These are phyloP conservation scores for Syncephalastrum monosporum DNA, from an alignment of 371 early-diverging fungal species.

Conservation along the genomic window DNA sequence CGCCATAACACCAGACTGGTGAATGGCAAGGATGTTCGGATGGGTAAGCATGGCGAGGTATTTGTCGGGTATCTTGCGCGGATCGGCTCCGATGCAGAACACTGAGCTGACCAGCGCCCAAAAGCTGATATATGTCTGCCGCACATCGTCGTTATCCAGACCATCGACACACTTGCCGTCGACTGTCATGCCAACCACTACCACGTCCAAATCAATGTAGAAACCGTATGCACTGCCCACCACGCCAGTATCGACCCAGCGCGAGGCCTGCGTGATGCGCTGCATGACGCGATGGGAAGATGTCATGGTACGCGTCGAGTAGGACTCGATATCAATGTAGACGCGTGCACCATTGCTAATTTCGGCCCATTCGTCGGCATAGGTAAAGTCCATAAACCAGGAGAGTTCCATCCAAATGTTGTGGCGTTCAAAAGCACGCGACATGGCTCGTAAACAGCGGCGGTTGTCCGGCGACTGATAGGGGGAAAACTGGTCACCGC, in stretches of 20 bases:
- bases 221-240: conserved; percentile 24
- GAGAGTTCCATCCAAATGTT: conserved; percentile 36
- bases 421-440: conserved; percentile 16
- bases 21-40: conserved; percentile 26
- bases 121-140: conserved; percentile 30
- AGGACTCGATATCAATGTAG: conserved; percentile 34
- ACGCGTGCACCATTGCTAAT: conserved; percentile 29
- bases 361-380: conserved; percentile 26
- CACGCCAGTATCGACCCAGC: conserved; percentile 19
- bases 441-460: conserved; percentile 21
- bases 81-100: conserved; percentile 36
- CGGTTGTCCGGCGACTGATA: conserved; percentile 30
- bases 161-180: conserved; percentile 34
- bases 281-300: conserved; percentile 28
- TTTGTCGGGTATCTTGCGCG: conserved; percentile 30
- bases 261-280: conserved; percentile 21
- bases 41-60: conserved; percentile 29
- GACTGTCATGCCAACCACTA: conserved; percentile 33
- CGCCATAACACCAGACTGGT: conserved; percentile 30
- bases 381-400: conserved; percentile 27
- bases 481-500: conserved; percentile 25
- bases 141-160: conserved; percentile 28
- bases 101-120: conserved; percentile 39
- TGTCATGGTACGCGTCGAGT: conserved; percentile 27
- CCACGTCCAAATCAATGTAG: conserved; percentile 31